Evolutionary conservation across 163 green algal species (phyloP), one percentile per base, ranked within the genome.

Genomic region (Smithsoniella earleae): DNA sequence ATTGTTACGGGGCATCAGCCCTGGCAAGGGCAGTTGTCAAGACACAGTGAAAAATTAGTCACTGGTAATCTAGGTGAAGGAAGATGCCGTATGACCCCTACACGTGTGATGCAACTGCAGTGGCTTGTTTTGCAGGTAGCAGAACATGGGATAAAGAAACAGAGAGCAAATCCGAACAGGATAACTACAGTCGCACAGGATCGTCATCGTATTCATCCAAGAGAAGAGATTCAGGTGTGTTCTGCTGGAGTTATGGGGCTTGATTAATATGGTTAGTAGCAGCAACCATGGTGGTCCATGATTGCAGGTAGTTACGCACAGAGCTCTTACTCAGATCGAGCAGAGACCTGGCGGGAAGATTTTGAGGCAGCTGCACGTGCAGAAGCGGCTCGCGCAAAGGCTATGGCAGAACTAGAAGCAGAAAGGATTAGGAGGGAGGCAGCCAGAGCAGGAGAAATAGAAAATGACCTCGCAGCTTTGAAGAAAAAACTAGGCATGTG

Each of bases 401-500:
- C n/a, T 16, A 49, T 49, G 10, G 58, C 58, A 38, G 58, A 43
- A 6, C 5, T 34, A 22, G 58, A 30, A 0, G n/a, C 58, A 13
- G 58, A 69, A 33, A 30, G 58, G 5, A 33, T 34, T 30, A 4
- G 16, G 20, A 30, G 58, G 5, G 58, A 36, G n/a, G 18, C 58
- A 3, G n/a, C 38, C 1, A 69, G 43, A 36, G 58, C 58, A 45
- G 58, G 27, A 16, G 58, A 69, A 4, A 34, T 69, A 4, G 58
- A 69, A 36, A 33, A 45, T 13, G 58, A 69, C 8, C 58, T 69
- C n/a, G 58, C 58, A 4, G 58, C 58, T 10, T n/a, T 69, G 27
- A 69, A 69, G 58, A 30, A 33, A 18, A 69, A 43, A 33, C 25
- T 69, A 37, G 58, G 58, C n/a, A n/a, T 22, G 58, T 69, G 58